phyloP scores from a whole-genome alignment of 371 early-diverging fungal species.

The Lichtheimia hyalospora region DNA sequence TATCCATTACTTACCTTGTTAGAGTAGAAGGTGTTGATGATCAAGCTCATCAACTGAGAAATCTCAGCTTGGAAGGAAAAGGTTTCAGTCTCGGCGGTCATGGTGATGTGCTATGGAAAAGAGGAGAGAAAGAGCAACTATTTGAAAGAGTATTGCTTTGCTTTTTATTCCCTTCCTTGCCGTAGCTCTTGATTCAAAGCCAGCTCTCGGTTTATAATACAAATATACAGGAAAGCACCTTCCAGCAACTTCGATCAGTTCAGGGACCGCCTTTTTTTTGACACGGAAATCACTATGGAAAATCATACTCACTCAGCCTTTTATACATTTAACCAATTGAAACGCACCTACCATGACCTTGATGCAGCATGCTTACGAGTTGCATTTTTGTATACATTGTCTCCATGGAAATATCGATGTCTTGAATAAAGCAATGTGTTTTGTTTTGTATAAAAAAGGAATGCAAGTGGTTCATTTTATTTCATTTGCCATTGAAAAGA shows the following conservation, averaged over 20 bases:
- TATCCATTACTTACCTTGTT: slow-evolving; percentile 39
- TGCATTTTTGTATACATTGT: not conserved
- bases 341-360: not conserved
- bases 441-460: no score
- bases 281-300: no score
- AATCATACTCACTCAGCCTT: not conserved
- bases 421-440: no score
- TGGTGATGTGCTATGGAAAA: slow-evolving; percentile 11
- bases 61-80: slow-evolving; percentile 94
- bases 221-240: slow-evolving; percentile 8
- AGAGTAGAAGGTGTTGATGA: slow-evolving; percentile 64
- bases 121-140: slow-evolving; percentile 4
- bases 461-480: no score
- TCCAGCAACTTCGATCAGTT: slow-evolving; percentile 10
- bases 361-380: no score
- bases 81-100: slow-evolving; percentile 56
- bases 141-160: slow-evolving; percentile 5
- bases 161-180: slow-evolving; percentile 3
- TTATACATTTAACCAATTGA: not conserved
- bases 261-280: slow-evolving; percentile 3
- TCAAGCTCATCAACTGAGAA: slow-evolving; percentile 92
- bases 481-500: no score
- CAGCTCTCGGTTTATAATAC: slow-evolving; percentile 4
- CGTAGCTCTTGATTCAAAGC: not conserved
- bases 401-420: not conserved